Conservation (phyloP, 345 rosid genomes). For the Balakata baccata region DNA sequence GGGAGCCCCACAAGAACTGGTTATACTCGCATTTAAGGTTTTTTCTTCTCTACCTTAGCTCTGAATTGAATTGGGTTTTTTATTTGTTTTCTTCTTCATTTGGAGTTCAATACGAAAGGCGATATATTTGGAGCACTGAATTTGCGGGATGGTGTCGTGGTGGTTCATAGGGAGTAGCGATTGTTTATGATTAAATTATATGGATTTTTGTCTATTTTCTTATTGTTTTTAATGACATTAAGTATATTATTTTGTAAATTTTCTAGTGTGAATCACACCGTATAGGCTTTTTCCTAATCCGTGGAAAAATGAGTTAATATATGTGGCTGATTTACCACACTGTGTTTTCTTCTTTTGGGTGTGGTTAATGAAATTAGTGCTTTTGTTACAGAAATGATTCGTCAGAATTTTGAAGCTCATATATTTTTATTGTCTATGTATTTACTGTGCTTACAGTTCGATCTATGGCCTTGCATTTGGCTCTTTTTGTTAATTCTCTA, state of each 20-base stretch:
- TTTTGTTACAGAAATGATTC: background rate
- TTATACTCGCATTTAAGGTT: conserved; percentile 34
- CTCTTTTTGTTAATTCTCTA: background rate
- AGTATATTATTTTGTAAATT: conserved; percentile 14
- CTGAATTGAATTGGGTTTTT: conserved; percentile 6
- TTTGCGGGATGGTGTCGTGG: background rate
- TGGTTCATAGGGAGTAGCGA: background rate
- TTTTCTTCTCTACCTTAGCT: background rate
- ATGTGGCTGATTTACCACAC: background rate
- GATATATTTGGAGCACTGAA: background rate
- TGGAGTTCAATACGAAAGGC: background rate
- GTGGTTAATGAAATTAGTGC: background rate
- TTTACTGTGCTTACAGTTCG: background rate
- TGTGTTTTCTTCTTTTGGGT: background rate
- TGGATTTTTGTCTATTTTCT: background rate
- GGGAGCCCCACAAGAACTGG: conserved; percentile 46
- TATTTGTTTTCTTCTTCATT: background rate
- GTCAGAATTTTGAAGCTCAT: background rate
- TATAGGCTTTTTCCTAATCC: no score
- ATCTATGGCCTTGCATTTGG: background rate
- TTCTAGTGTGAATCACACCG: background rate
- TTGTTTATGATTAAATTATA: conserved; percentile 12
- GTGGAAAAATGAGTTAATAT: background rate
- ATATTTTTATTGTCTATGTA: background rate
- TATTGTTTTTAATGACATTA: background rate